phyloP scores from a whole-genome alignment of 2,329 filamentous ascomycete species.

The Epichloe festucae region DNA sequence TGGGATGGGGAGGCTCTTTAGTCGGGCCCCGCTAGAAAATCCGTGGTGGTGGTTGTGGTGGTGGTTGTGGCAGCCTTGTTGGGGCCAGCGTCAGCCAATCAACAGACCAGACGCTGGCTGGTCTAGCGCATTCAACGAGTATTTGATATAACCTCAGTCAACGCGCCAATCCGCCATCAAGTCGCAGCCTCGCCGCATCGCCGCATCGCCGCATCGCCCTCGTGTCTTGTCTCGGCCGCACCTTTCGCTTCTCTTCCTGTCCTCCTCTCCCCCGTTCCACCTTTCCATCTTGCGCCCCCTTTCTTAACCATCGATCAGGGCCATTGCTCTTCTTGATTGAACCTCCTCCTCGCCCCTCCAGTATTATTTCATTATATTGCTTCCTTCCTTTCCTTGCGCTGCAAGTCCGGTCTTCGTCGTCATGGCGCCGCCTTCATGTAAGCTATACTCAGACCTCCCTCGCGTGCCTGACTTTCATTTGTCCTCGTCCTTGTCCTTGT shows the following conservation, averaged over 20 bases:
- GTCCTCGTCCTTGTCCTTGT: not conserved
- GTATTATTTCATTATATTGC: too few species aligned
- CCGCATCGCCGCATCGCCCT: constrained; percentile 5
- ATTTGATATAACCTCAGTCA: not conserved
- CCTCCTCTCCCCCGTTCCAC: not conserved
- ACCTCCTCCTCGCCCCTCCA: not conserved
- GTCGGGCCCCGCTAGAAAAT: constrained; percentile 1
- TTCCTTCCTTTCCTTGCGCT: too few species aligned
- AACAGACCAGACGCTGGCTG: too few species aligned
- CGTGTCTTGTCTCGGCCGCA: not conserved
- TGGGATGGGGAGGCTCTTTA: not conserved
- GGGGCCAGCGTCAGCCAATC: too few species aligned
- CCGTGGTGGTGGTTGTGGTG: not conserved
- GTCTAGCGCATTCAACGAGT: too few species aligned
- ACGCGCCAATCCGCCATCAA: not conserved
- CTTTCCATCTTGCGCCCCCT: too few species aligned
- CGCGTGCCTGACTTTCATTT: constrained; percentile 1
- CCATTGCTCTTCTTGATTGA: too few species aligned
- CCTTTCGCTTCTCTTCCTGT: not conserved
- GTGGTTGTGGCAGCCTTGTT: not conserved
- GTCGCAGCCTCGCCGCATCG: constrained; percentile 9
- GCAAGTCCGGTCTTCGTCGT: not conserved
- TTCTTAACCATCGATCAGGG: too few species aligned
- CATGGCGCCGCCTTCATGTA: constrained; percentile 18
- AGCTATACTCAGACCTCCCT: constrained; percentile 8